Evolutionary conservation across 305 asterid species (phyloP).

Genomic region (Withania somnifera): DNA sequence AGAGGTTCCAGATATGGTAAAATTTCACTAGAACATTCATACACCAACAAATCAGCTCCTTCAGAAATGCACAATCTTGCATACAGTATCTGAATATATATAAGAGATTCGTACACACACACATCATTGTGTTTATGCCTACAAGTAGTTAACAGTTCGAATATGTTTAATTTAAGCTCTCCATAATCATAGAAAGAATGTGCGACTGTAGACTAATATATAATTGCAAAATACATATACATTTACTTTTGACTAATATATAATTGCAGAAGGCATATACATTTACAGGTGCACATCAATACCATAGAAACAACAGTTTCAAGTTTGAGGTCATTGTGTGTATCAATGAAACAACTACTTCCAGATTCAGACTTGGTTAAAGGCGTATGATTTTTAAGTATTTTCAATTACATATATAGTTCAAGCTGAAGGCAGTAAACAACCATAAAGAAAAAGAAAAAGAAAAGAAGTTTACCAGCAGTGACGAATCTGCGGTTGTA

Average conservation of each 20-base stretch:
- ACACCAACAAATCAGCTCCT: no score
- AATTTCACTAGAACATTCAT: background rate
- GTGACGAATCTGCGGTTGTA: conserved; percentile 59
- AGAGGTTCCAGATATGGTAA: background rate
- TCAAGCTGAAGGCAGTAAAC: background rate
- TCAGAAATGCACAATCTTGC: background rate
- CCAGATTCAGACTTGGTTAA: no score
- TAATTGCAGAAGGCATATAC: background rate
- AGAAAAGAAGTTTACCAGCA: conserved; percentile 28
- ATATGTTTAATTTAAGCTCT: background rate
- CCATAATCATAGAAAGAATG: background rate
- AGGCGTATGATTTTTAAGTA: no score
- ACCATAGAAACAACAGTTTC: background rate
- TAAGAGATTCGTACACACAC: background rate
- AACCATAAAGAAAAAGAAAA: background rate
- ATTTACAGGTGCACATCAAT: background rate
- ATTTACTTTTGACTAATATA: no score
- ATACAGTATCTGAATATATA: background rate
- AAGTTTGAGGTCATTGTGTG: background rate
- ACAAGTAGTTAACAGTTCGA: background rate
- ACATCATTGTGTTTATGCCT: background rate
- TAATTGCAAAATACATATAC: background rate
- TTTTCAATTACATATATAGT: no score
- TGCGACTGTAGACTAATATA: background rate
- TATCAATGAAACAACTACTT: background rate